Conservation (phyloP, 2,329 filamentous ascomycete genomes). For the Colletotrichum limetticola region DNA sequence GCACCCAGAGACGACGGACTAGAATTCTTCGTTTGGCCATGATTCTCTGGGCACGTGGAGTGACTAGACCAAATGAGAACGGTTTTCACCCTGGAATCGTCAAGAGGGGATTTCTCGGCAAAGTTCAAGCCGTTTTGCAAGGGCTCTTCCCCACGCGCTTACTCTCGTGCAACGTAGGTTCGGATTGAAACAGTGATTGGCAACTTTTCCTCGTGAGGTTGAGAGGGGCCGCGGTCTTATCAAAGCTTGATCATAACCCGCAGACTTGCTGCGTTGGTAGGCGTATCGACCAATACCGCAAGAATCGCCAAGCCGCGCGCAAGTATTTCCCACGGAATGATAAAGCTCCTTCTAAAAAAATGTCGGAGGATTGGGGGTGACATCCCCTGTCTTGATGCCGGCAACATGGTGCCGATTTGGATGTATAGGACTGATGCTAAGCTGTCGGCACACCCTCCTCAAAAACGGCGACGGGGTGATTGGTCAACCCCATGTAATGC, state of each 20-base stretch:
- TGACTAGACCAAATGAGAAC: background rate
- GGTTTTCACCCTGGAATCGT: background rate
- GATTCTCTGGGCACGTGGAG: background rate
- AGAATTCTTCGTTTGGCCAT: background rate
- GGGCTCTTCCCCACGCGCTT: background rate
- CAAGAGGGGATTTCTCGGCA: background rate
- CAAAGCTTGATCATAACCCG: background rate
- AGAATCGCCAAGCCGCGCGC: background rate
- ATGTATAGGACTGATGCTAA: background rate
- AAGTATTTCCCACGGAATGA: background rate
- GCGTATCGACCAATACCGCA: background rate
- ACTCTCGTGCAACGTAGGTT: background rate
- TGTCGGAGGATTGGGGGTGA: background rate
- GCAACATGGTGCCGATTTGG: background rate
- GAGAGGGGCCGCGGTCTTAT: background rate
- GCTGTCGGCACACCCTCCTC: background rate
- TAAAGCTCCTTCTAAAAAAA: background rate
- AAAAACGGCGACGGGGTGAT: background rate
- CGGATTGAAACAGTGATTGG: background rate
- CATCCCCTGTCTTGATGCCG: background rate
- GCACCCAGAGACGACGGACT: background rate
- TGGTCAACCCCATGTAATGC: background rate
- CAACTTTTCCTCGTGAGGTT: background rate
- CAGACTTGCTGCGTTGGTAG: background rate
- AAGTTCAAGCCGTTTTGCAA: background rate